Evolutionary conservation across 129 eudicot genomes (phyloP), one percentile per base, ranked within the genome.

Genomic region (carrot (Daucus carota)): DNA sequence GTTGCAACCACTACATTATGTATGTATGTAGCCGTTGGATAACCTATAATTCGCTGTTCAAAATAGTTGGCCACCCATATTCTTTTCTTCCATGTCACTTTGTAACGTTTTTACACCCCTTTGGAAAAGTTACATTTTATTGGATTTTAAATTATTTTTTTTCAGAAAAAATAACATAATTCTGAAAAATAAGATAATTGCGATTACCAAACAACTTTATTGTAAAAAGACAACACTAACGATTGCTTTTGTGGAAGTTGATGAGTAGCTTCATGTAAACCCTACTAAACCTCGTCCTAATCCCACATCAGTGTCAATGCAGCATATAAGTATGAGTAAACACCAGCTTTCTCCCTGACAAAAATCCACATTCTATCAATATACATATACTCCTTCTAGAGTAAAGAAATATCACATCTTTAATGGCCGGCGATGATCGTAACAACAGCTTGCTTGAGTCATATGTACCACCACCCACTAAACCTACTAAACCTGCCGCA

Each of bases 381-480:
- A 20, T 50, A 50, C 20, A 20, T 7, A 50, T 18, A 46, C n/a
- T n/a, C n/a, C n/a, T n/a, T n/a, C n/a, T n/a, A n/a, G n/a, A n/a
- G n/a, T n/a, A n/a, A n/a, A n/a, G n/a, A 50, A 57, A n/a, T 57
- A 57, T 8, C 8, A 57, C 0, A 57, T 57, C 65, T 24, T 57
- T 57, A 26, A 65, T 65, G 70, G 67, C 70, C 78, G 54, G 31
- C 5, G 32, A 57, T 57, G 65, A 82, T 16, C 36, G 60, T 48
- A 60, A 76, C 70, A 82, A 80, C 76, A 83, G 72, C 65, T 78
- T 84, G 47, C 73, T 75, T 70, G 83, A 73, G 75, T n/a, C n/a
- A n/a, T n/a, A n/a, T n/a, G n/a, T n/a, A n/a, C n/a, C n/a, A n/a
- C n/a, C n/a, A n/a, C n/a, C n/a, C n/a, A n/a, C n/a, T n/a, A n/a